These are phyloP conservation scores for Spongiforma sp. DNA, from an alignment of 1,284 basidiomycete genomes.

Conservation along the genomic window DNA sequence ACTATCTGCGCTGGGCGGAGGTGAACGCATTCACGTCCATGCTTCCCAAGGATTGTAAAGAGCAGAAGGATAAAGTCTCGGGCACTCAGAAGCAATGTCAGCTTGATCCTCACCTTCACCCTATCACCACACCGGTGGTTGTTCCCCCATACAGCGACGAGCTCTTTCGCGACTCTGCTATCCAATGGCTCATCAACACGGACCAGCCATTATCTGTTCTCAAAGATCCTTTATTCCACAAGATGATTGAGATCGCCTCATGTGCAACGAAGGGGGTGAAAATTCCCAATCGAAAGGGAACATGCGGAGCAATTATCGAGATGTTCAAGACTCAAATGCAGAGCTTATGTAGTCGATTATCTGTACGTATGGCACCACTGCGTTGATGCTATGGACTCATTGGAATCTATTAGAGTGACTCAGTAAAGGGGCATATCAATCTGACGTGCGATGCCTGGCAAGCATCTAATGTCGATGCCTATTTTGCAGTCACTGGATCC, in stretches of 20 bases:
- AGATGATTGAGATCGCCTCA: conserved; percentile 31
- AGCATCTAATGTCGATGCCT: conserved; percentile 20
- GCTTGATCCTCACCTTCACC: conserved; percentile 8
- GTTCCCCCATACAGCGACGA: conserved; percentile 22
- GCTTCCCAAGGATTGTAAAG: conserved; percentile 6
- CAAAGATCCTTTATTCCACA: conserved; percentile 29
- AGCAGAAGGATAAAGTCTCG: neutral
- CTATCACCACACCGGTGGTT: neutral
- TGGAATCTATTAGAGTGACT: neutral
- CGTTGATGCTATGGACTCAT: too few relatives aligned
- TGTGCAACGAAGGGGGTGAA: conserved; percentile 20
- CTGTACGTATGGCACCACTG: too few relatives aligned
- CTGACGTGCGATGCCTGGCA: conserved; percentile 30
- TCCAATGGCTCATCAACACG: conserved; percentile 34
- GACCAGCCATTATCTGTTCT: conserved; percentile 35
- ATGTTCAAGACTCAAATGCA: conserved; percentile 6
- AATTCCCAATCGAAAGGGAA: conserved; percentile 14
- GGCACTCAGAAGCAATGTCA: neutral
- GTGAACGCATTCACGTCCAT: conserved; percentile 3
- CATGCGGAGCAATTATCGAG: conserved; percentile 2
- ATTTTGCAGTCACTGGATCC: conserved; percentile 24
- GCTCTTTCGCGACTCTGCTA: conserved; percentile 18
- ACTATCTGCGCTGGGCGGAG: conserved; percentile 5
- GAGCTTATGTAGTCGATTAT: too few relatives aligned
- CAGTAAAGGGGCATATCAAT: neutral